These are phyloP conservation scores for Ceratobasidium sp. DNA, from an alignment of 1,284 basidiomycete species.

Conservation along the genomic window DNA sequence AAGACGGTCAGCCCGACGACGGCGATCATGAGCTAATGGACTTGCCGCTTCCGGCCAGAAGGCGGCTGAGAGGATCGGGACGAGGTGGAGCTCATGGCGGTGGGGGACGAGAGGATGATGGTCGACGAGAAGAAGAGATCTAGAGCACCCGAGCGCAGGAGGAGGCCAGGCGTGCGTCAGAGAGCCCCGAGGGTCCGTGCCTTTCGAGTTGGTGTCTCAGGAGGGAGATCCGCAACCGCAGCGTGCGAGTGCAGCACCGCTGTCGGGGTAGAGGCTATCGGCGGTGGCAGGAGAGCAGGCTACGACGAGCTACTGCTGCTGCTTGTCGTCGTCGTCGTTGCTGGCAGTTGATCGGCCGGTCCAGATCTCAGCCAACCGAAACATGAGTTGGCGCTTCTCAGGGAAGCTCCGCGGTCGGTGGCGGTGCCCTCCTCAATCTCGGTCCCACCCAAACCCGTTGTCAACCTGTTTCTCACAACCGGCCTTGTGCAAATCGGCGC, in stretches of 20 bases:
- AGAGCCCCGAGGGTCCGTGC: constrained; percentile 17
- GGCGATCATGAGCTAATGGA: constrained; percentile 13
- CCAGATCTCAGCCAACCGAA: constrained; percentile 22
- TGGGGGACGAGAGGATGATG: background rate
- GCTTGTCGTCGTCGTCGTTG: constrained; percentile 10
- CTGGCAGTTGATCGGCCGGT: constrained; percentile 24
- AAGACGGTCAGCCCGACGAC: background rate
- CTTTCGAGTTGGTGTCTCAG: constrained; percentile 15
- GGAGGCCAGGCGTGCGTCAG: background rate
- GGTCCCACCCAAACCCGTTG: background rate
- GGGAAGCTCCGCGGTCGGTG: background rate
- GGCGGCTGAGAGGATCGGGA: constrained; percentile 34
- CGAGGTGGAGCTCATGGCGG: constrained; percentile 23
- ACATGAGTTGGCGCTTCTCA: constrained; percentile 9
- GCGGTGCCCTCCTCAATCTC: constrained; percentile 3
- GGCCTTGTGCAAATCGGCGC: background rate
- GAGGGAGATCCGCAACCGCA: constrained; percentile 6
- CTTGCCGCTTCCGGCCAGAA: constrained; percentile 38
- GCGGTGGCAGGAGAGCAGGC: background rate
- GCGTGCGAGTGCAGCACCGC: constrained; percentile 3
- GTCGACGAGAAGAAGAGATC: background rate
- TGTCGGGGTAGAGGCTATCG: background rate
- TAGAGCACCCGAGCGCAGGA: no score
- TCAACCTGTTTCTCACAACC: background rate
- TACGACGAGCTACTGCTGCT: background rate